Evolutionary conservation across 2,329 filamentous ascomycete genomes (phyloP).

Genomic region (Pseudocercospora vitis): DNA sequence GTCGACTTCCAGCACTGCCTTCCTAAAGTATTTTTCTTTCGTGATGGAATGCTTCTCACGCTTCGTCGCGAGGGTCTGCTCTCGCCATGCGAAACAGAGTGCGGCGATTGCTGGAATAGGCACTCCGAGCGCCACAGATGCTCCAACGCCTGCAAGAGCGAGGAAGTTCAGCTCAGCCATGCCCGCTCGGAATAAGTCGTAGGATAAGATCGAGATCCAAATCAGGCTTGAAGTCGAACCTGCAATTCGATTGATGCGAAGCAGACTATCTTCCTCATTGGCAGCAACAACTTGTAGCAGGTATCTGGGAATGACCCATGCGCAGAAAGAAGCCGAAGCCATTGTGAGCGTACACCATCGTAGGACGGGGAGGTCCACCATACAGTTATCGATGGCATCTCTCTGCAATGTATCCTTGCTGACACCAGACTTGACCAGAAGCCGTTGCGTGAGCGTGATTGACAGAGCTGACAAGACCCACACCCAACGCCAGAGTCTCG

Average conservation of each 20-base stretch:
- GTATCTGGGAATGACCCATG: constrained; percentile 39
- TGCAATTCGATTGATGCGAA: background rate
- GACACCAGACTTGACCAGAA: constrained; percentile 24
- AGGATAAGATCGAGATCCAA: constrained; percentile 38
- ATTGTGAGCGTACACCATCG: constrained; percentile 13
- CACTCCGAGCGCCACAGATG: constrained; percentile 3
- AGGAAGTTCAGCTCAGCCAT: constrained; percentile 25
- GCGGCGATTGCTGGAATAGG: constrained; percentile 30
- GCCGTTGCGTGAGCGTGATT: constrained; percentile 22
- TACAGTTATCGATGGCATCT: constrained; percentile 18
- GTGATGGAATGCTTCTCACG: constrained; percentile 25
- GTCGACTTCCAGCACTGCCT: constrained; percentile 17
- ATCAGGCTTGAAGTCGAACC: constrained; percentile 18
- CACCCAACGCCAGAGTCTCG: background rate
- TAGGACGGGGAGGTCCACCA: constrained; percentile 23
- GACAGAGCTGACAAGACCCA: constrained; percentile 23
- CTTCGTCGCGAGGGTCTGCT: constrained; percentile 38
- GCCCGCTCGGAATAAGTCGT: constrained; percentile 38
- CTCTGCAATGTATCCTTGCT: constrained; percentile 26
- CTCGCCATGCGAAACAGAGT: constrained; percentile 30
- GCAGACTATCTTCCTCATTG: background rate
- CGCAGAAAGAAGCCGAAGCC: constrained; percentile 1
- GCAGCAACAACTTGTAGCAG: background rate
- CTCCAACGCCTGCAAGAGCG: background rate
- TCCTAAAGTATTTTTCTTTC: constrained; percentile 17